Evolutionary conservation across 805 yeast genomes (phyloP).

Genomic region (Pachysolen tannophilus): DNA sequence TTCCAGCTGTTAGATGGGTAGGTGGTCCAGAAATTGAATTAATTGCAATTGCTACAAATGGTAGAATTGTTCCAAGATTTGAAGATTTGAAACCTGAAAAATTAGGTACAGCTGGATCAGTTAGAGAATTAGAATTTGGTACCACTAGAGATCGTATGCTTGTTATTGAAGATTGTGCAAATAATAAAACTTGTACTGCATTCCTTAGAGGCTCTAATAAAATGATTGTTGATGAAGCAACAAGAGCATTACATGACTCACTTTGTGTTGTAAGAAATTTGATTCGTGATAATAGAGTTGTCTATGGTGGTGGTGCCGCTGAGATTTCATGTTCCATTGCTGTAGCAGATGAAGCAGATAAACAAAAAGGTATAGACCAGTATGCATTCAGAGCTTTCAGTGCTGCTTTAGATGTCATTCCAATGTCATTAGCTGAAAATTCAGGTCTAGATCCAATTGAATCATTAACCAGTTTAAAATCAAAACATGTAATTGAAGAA

Average conservation of each 20-base stretch:
- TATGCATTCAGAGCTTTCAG: slow-evolving; percentile 96
- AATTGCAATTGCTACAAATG: slow-evolving; percentile 95
- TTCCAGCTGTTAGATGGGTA: slow-evolving; percentile 98
- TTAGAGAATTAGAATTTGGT: slow-evolving; percentile 88
- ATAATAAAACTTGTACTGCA: slow-evolving; percentile 84
- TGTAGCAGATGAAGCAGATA: slow-evolving; percentile 85
- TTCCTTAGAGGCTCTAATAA: slow-evolving; percentile 93
- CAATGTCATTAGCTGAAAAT: slow-evolving; percentile 93
- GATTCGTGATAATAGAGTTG: slow-evolving; percentile 84
- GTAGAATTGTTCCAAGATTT: slow-evolving; percentile 94
- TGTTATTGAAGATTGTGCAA: slow-evolving; percentile 83
- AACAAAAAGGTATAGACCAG: slow-evolving; percentile 92
- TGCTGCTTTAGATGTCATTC: slow-evolving; percentile 82
- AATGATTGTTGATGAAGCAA: slow-evolving; percentile 96
- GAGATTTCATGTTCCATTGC: slow-evolving; percentile 91
- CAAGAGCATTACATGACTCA: slow-evolving; percentile 94
- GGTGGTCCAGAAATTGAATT: slow-evolving; percentile 96
- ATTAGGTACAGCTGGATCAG: slow-evolving; percentile 80
- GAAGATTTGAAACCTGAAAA: slow-evolving; percentile 80
- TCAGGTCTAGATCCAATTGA: slow-evolving; percentile 94
- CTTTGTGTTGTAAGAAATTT: slow-evolving; percentile 95
- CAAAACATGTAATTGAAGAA: slow-evolving; percentile 72
- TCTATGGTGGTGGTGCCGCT: slow-evolving; percentile 99
- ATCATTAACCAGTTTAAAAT: slow-evolving; percentile 73
- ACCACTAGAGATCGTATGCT: slow-evolving; percentile 96